These are phyloP conservation scores for Dicorynia guianensis DNA, from an alignment of 306 rosid genomes.

Conservation along the genomic window DNA sequence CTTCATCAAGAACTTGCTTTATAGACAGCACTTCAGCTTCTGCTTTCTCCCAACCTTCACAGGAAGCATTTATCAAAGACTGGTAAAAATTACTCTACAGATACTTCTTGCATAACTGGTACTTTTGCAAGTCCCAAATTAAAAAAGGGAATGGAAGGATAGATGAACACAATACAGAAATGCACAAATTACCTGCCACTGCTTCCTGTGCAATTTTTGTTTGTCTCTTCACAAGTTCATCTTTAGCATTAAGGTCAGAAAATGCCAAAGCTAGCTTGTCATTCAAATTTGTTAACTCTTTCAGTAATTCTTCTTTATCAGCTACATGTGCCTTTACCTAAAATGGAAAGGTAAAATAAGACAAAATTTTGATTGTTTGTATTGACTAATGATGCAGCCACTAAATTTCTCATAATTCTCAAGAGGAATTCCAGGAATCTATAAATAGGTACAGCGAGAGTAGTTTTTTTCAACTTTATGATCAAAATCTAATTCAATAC, in stretches of 20 bases:
- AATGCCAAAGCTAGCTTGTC: slow-evolving; percentile 65
- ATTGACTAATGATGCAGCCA: slow-evolving; percentile 1
- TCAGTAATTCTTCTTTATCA: slow-evolving; percentile 79
- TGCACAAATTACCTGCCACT: slow-evolving; percentile 59
- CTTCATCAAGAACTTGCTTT: slow-evolving; percentile 65
- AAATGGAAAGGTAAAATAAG: slow-evolving; percentile 35
- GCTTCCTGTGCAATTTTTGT: slow-evolving; percentile 79
- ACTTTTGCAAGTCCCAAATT: slow-evolving; percentile 11
- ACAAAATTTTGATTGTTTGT: neutral
- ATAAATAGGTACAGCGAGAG: neutral
- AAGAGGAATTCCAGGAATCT: slow-evolving; percentile 5
- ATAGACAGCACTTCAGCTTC: slow-evolving; percentile 62
- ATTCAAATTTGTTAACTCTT: slow-evolving; percentile 60
- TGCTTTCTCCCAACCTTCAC: slow-evolving; percentile 77
- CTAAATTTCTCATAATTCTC: neutral
- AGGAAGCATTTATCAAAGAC: slow-evolving; percentile 39
- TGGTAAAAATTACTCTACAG: neutral
- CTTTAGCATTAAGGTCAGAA: slow-evolving; percentile 72
- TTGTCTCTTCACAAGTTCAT: slow-evolving; percentile 78
- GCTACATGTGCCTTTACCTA: slow-evolving; percentile 62
- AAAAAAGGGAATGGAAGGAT: neutral
- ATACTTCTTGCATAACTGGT: neutral
- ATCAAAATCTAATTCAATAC: slow-evolving; percentile 25
- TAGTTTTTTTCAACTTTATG: slow-evolving; percentile 7
- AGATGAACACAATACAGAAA: slow-evolving; percentile 14